These are phyloP conservation scores for Triticum dicoccoides DNA, from an alignment of 176 grass and related monocot species.

Conservation along the genomic window DNA sequence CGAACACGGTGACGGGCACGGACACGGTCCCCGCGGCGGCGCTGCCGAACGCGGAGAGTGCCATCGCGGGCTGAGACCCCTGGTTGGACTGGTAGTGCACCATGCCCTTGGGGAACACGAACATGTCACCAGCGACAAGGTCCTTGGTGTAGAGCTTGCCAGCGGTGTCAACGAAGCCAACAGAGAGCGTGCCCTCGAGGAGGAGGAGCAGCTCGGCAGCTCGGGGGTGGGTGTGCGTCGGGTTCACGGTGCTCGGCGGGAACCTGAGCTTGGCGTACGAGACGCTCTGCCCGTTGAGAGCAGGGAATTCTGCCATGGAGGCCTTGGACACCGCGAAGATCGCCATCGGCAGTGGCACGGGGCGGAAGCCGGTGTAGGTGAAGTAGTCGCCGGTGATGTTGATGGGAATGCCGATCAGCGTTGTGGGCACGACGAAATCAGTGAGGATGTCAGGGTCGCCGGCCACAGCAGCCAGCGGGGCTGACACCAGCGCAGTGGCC, in stretches of 20 bases:
- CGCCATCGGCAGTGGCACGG: background rate
- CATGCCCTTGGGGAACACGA: conserved; percentile 39
- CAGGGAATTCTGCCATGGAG: conserved; percentile 16
- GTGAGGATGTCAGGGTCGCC: too few relatives aligned
- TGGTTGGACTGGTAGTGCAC: conserved; percentile 44
- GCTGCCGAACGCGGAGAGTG: conserved; percentile 31
- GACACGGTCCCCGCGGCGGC: background rate
- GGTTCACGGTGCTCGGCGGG: conserved; percentile 24
- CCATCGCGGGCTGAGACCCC: too few relatives aligned
- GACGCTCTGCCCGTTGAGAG: conserved; percentile 32
- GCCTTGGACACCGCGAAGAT: conserved; percentile 20
- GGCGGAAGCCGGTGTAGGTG: conserved; percentile 6
- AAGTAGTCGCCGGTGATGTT: conserved; percentile 24
- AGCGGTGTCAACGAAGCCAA: conserved; percentile 15
- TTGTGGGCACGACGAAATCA: too few relatives aligned
- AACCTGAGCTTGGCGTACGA: conserved; percentile 29
- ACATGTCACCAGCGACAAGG: conserved; percentile 21
- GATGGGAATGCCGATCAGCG: background rate
- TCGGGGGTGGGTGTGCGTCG: conserved; percentile 31
- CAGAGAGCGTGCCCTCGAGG: background rate
- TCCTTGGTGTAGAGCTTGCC: background rate
- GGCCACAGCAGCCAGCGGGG: too few relatives aligned
- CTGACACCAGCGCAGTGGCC: too few relatives aligned
- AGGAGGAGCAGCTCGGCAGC: conserved; percentile 26
- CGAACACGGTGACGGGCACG: conserved; percentile 31